Conservation (phyloP, 768 basidiomycete genomes). For the Kwoniella pini region DNA sequence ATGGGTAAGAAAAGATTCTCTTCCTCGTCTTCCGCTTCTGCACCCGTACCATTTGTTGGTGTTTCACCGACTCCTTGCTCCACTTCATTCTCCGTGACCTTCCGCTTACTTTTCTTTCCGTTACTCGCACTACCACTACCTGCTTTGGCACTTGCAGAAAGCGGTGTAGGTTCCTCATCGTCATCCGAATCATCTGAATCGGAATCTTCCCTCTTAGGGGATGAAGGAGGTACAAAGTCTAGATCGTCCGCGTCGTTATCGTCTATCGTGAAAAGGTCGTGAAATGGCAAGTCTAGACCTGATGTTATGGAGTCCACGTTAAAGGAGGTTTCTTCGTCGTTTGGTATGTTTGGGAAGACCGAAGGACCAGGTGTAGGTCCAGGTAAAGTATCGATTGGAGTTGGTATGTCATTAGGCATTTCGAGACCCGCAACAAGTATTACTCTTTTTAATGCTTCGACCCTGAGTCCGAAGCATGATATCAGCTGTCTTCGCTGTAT, state of each 20-base stretch:
- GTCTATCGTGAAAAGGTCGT: conserved; percentile 21
- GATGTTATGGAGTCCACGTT: conserved; percentile 14
- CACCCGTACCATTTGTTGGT: background rate
- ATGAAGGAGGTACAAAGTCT: conserved; percentile 24
- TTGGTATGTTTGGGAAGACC: background rate
- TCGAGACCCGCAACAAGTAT: conserved; percentile 16
- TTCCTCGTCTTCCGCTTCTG: conserved; percentile 25
- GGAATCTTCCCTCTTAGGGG: conserved; percentile 15
- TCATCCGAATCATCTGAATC: conserved; percentile 19
- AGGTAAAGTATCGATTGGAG: background rate
- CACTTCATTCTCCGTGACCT: background rate
- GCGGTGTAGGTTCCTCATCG: conserved; percentile 10
- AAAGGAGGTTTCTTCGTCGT: conserved; percentile 8
- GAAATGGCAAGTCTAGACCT: conserved; percentile 13
- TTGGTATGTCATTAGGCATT: conserved; percentile 12
- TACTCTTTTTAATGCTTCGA: conserved; percentile 17
- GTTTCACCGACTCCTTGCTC: conserved; percentile 4
- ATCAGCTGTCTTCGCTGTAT: too few relatives aligned
- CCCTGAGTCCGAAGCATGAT: background rate
- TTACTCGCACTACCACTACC: background rate
- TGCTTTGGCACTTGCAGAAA: background rate
- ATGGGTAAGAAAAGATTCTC: conserved; percentile 37
- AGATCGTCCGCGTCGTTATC: conserved; percentile 26
- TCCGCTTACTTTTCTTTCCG: background rate
- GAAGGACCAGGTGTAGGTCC: conserved; percentile 7